These are phyloP conservation scores for Circinella minor DNA, from an alignment of 371 early-diverging fungal species.

Conservation along the genomic window DNA sequence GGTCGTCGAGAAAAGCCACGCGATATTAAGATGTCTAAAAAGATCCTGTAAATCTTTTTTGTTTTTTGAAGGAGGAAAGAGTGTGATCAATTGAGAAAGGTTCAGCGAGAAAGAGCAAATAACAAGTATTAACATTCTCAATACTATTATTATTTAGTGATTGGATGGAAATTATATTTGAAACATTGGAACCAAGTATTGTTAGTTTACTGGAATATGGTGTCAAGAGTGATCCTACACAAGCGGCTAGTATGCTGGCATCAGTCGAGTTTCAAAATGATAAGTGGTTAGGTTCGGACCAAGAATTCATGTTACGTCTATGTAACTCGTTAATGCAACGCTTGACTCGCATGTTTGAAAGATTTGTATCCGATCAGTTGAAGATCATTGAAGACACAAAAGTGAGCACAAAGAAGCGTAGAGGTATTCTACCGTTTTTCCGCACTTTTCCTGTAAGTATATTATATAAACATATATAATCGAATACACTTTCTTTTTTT, in stretches of 20 bases:
- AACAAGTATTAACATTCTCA: background rate
- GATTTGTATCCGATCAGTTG: conserved; percentile 87
- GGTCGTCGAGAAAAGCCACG: conserved; percentile 61
- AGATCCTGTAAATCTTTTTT: conserved; percentile 42
- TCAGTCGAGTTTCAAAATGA: conserved; percentile 76
- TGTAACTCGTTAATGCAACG: conserved; percentile 70
- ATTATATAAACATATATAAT: background rate
- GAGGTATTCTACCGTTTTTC: conserved; percentile 87
- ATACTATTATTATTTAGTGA: conserved; percentile 35
- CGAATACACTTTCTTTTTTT: too few relatives aligned
- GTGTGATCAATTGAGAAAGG: too few relatives aligned
- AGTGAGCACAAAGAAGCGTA: conserved; percentile 83
- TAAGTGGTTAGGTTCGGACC: conserved; percentile 64
- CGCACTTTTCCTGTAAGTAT: conserved; percentile 81
- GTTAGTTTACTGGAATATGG: conserved; percentile 77
- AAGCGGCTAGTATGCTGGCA: conserved; percentile 85
- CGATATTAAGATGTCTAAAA: conserved; percentile 70
- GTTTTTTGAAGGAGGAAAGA: too few relatives aligned
- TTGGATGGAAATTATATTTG: conserved; percentile 86
- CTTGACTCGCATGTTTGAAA: conserved; percentile 74
- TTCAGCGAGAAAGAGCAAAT: background rate
- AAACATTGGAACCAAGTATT: conserved; percentile 75
- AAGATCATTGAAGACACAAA: conserved; percentile 91
- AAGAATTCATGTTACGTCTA: conserved; percentile 69
- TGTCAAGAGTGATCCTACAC: conserved; percentile 78